Conservation (phyloP, 345 rosid species). For the Reutealis trisperma region DNA sequence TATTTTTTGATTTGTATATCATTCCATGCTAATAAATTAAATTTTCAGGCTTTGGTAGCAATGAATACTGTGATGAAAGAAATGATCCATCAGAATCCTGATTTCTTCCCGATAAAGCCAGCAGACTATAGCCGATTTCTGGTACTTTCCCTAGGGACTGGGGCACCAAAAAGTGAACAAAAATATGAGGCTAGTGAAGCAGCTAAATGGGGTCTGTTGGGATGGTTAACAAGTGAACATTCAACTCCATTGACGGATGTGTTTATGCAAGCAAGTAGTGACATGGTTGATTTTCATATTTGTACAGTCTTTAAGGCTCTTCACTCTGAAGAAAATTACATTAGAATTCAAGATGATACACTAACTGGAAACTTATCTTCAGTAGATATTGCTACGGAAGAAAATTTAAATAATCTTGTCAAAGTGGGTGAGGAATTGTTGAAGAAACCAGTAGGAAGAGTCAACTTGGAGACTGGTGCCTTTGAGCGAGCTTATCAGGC, state of each 20-base stretch:
- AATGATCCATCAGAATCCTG: conserved; percentile 35
- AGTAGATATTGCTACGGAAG: conserved; percentile 55
- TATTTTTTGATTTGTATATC: too few species aligned
- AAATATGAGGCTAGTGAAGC: conserved; percentile 45
- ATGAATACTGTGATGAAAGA: conserved; percentile 55
- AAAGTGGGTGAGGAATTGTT: conserved; percentile 52
- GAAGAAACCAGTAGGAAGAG: conserved; percentile 52
- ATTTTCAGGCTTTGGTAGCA: conserved; percentile 45
- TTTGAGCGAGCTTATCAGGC: conserved; percentile 33
- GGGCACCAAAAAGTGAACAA: conserved; percentile 35
- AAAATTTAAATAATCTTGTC: conserved; percentile 46
- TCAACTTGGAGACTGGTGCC: conserved; percentile 49
- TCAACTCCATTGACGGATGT: conserved; percentile 58
- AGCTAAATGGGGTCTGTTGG: conserved; percentile 63
- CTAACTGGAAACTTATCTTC: conserved; percentile 56
- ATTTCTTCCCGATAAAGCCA: conserved; percentile 45
- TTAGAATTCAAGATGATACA: conserved; percentile 49
- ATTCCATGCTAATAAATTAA: neutral
- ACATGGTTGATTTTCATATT: conserved; percentile 64
- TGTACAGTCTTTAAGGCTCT: conserved; percentile 52
- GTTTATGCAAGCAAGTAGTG: conserved; percentile 61
- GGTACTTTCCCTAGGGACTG: conserved; percentile 69
- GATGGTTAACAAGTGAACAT: conserved; percentile 56
- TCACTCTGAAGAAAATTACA: conserved; percentile 43
- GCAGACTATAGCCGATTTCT: conserved; percentile 49